A percentile compares a stretch with the other conserved stretches of the same genome.
Evolutionary conservation across 192 early-diverging fungal species (phyloP).

Genomic region (Coemansia sp.): DNA sequence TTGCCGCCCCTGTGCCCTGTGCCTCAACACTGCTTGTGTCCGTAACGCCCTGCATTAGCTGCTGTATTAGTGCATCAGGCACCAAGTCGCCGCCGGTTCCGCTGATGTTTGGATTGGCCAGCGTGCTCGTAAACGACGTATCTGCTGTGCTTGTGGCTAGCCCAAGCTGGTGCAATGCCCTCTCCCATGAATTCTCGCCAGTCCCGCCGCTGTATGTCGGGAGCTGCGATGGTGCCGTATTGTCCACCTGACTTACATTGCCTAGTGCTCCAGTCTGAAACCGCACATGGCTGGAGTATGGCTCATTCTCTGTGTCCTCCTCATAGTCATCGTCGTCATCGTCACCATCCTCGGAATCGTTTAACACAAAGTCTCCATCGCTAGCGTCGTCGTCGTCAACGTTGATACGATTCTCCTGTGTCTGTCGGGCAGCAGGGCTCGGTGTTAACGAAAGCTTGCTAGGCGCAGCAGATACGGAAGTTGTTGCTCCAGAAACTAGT

Average conservation of each 20-base stretch:
- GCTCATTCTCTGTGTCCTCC: slow-evolving; percentile 26
- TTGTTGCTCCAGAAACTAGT: background rate
- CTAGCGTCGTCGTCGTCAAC: slow-evolving; percentile 48
- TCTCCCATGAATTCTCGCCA: slow-evolving; percentile 24
- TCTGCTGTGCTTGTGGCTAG: slow-evolving; percentile 8
- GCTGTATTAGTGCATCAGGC: slow-evolving; percentile 37
- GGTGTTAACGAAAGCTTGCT: background rate
- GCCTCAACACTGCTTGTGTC: background rate
- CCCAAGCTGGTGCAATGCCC: slow-evolving; percentile 35
- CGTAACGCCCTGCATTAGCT: slow-evolving; percentile 33
- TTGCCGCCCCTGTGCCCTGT: background rate
- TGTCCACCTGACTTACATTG: background rate
- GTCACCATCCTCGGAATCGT: slow-evolving; percentile 29
- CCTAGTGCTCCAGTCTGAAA: background rate
- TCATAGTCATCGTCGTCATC: slow-evolving; percentile 47
- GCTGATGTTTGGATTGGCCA: slow-evolving; percentile 1
- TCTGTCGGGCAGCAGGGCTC: background rate
- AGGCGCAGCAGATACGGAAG: background rate
- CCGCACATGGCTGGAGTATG: background rate
- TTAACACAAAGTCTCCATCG: slow-evolving; percentile 51
- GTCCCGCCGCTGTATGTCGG: background rate
- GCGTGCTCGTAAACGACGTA: background rate
- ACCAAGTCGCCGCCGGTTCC: slow-evolving; percentile 7
- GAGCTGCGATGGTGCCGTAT: background rate
- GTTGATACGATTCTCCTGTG: background rate